Conservation (phyloP, 352 stramenopile genomes). For the Halophytophthora polymorphica region DNA sequence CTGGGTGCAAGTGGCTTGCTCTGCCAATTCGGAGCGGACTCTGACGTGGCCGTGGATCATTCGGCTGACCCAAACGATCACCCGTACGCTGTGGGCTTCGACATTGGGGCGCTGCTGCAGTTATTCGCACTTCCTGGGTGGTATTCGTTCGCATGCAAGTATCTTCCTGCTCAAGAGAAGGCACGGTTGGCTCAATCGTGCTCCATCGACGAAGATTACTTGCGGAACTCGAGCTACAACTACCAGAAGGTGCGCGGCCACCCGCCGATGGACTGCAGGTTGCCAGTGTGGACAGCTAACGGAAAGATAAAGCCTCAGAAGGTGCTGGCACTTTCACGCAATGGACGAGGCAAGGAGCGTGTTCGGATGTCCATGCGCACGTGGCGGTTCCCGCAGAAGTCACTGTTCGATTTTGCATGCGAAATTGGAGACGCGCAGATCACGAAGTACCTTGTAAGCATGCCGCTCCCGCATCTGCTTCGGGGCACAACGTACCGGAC, state of each 20-base stretch:
- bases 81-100: constrained; percentile 47
- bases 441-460: constrained; percentile 24
- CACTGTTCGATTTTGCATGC: constrained; percentile 38
- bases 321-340: too few relatives aligned
- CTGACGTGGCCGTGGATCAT: constrained; percentile 36
- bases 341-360: constrained; percentile 16
- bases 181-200: constrained; percentile 15
- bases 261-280: constrained; percentile 18
- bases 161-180: constrained; percentile 25
- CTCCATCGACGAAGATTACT: constrained; percentile 31
- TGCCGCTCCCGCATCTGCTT: constrained; percentile 30
- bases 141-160: constrained; percentile 35
- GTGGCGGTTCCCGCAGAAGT: constrained; percentile 39
- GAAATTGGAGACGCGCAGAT: constrained; percentile 29
- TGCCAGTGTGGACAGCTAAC: constrained; percentile 9
- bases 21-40: constrained; percentile 30
- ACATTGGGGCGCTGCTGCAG: constrained; percentile 37
- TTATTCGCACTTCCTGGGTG: constrained; percentile 65
- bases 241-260: constrained; percentile 18
- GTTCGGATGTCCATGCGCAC: constrained; percentile 29
- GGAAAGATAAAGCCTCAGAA: neutral
- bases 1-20: constrained; percentile 30
- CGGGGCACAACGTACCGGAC: constrained; percentile 33
- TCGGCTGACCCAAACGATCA: constrained; percentile 38
- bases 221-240: constrained; percentile 40